These are phyloP conservation scores for Cadophora gregata DNA, from an alignment of 2,329 filamentous ascomycete species.

Conservation along the genomic window DNA sequence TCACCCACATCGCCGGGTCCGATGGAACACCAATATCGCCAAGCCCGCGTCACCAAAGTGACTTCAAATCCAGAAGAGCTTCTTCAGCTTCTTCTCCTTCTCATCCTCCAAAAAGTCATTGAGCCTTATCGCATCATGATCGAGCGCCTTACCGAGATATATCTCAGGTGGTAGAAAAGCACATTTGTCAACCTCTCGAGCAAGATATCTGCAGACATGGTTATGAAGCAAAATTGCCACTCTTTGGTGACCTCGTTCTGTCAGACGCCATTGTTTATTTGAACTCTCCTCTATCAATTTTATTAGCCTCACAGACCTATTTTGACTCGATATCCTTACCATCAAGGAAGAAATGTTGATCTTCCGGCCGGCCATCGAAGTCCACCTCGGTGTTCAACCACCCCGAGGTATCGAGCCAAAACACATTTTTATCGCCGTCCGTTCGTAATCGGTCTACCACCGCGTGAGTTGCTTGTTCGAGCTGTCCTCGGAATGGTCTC, in stretches of 20 bases:
- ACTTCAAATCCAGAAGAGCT: constrained; percentile 10
- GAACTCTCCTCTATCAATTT: constrained; percentile 31
- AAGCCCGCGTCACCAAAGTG: background rate
- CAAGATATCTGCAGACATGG: constrained; percentile 48
- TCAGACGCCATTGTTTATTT: constrained; percentile 42
- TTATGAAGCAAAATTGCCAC: constrained; percentile 46
- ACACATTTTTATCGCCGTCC: constrained; percentile 46
- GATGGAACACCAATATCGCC: constrained; percentile 10
- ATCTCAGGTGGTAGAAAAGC: constrained; percentile 44
- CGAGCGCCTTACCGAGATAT: constrained; percentile 32
- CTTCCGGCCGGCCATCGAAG: constrained; percentile 33
- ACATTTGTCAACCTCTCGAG: constrained; percentile 42
- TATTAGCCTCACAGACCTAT: background rate
- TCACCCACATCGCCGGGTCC: constrained; percentile 5
- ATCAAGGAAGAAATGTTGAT: constrained; percentile 44
- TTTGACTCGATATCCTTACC: constrained; percentile 17
- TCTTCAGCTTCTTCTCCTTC: constrained; percentile 36
- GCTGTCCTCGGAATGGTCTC: constrained; percentile 45
- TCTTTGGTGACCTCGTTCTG: constrained; percentile 45
- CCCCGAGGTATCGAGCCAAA: constrained; percentile 49
- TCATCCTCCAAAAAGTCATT: constrained; percentile 35
- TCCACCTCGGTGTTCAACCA: constrained; percentile 45
- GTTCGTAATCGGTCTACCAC: constrained; percentile 44
- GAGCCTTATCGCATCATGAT: constrained; percentile 31
- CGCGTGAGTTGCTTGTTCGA: constrained; percentile 44